Conservation (phyloP, 257 asterid species). For the Plantago ovata region DNA sequence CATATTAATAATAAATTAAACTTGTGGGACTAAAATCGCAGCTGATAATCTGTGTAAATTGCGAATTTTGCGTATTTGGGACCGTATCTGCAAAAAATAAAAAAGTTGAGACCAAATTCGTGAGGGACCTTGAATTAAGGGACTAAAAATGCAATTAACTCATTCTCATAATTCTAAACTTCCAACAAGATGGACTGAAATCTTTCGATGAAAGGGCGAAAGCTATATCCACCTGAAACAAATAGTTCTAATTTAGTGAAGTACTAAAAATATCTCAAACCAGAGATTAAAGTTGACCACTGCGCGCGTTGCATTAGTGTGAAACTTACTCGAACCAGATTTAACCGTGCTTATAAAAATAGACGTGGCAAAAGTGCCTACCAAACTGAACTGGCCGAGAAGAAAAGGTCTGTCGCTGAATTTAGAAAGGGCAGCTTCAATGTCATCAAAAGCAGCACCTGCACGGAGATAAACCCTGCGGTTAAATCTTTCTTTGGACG, state of each 20-base stretch:
- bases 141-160: too few species aligned
- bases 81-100: too few species aligned
- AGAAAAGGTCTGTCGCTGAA: slow-evolving; percentile 69
- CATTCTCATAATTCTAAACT: slow-evolving; percentile 58
- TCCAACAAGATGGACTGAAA: slow-evolving; percentile 45
- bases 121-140: too few species aligned
- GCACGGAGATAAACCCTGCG: slow-evolving; percentile 4
- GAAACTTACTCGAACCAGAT: too few species aligned
- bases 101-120: too few species aligned
- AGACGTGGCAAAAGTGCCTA: slow-evolving; percentile 23
- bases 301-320: too few species aligned
- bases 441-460: slow-evolving; percentile 59
- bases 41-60: too few species aligned
- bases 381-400: slow-evolving; percentile 82
- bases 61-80: too few species aligned
- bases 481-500: slow-evolving; percentile 9
- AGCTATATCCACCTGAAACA: slow-evolving; percentile 74
- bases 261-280: slow-evolving; percentile 9
- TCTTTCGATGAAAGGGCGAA: slow-evolving; percentile 67
- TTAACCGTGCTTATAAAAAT: too few species aligned
- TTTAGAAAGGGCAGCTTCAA: slow-evolving; percentile 69
- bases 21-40: too few species aligned
- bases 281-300: background rate
- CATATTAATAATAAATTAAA: too few species aligned
- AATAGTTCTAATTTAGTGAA: too few species aligned